A percentile compares a stretch with the other conserved stretches of the same genome.
Evolutionary conservation across 2,329 filamentous ascomycete genomes (phyloP).

Genomic region (Trichoderma simmonsii): DNA sequence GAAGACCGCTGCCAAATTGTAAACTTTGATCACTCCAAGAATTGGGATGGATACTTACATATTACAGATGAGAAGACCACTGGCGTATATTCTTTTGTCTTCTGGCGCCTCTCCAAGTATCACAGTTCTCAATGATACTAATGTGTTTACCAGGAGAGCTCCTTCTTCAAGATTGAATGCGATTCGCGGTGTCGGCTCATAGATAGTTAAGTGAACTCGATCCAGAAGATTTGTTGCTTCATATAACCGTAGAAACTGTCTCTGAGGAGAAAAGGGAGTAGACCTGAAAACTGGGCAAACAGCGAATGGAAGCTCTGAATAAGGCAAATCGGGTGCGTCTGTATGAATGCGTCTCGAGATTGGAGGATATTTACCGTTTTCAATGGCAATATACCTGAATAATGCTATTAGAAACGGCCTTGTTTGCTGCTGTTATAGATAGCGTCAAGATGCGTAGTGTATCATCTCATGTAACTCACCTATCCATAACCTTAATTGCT

Average conservation of each 20-base stretch:
- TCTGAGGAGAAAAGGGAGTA: not conserved
- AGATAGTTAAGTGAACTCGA: not conserved
- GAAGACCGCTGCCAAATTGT: not conserved
- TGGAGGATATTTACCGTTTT: not conserved
- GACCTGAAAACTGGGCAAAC: not conserved
- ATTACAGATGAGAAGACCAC: not conserved
- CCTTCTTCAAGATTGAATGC: not conserved
- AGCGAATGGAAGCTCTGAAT: not conserved
- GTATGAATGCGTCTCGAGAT: not conserved
- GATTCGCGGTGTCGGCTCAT: not conserved
- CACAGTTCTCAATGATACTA: not conserved
- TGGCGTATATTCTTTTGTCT: not conserved
- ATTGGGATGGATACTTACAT: not conserved
- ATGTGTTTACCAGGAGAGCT: not conserved
- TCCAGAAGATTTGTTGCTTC: not conserved
- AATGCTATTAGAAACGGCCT: not conserved
- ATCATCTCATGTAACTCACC: not conserved
- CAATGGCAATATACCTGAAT: not conserved
- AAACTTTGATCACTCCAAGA: not conserved
- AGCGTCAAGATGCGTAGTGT: not conserved
- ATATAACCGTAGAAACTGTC: not conserved
- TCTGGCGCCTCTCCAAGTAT: not conserved
- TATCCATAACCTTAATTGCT: not conserved
- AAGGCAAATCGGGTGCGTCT: not conserved
- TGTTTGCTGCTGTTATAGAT: too few species aligned